Evolutionary conservation across 2,329 filamentous ascomycete genomes (phyloP).

Genomic region (Zasmidium angulare): DNA sequence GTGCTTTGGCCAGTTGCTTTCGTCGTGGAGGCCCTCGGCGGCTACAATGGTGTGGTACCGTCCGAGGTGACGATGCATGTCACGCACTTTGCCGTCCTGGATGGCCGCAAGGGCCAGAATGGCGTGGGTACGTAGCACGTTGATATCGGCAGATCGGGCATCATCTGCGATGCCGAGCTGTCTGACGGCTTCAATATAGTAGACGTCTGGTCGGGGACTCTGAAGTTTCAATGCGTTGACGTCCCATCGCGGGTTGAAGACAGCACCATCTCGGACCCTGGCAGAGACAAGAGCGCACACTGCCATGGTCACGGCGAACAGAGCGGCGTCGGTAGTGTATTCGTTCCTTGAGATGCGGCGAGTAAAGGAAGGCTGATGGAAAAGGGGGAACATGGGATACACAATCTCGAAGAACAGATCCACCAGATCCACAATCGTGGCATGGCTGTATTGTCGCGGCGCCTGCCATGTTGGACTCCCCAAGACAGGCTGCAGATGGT

Average conservation of each 20-base stretch:
- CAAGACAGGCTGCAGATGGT: not conserved
- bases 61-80: slow-evolving; percentile 50
- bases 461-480: not conserved
- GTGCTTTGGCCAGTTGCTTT: slow-evolving; percentile 49
- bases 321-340: slow-evolving; percentile 39
- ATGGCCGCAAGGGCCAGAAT: slow-evolving; percentile 51
- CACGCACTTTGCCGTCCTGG: slow-evolving; percentile 48
- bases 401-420: slow-evolving; percentile 53
- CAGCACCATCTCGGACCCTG: slow-evolving; percentile 48
- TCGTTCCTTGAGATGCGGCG: slow-evolving; percentile 42
- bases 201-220: slow-evolving; percentile 37
- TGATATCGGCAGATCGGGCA: too few relatives aligned
- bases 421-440: slow-evolving; percentile 43
- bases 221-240: slow-evolving; percentile 28
- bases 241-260: slow-evolving; percentile 36
- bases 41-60: slow-evolving; percentile 49
- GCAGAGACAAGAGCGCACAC: slow-evolving; percentile 48
- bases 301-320: slow-evolving; percentile 50
- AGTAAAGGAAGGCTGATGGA: slow-evolving; percentile 45
- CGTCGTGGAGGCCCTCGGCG: slow-evolving; percentile 50
- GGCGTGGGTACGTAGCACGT: slow-evolving; percentile 45
- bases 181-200: too few relatives aligned
- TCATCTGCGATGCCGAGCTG: too few relatives aligned
- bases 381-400: slow-evolving; percentile 53
- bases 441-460: slow-evolving; percentile 27